These are phyloP conservation scores for Smittium culicis DNA, from an alignment of 371 early-diverging fungal species.

Conservation along the genomic window DNA sequence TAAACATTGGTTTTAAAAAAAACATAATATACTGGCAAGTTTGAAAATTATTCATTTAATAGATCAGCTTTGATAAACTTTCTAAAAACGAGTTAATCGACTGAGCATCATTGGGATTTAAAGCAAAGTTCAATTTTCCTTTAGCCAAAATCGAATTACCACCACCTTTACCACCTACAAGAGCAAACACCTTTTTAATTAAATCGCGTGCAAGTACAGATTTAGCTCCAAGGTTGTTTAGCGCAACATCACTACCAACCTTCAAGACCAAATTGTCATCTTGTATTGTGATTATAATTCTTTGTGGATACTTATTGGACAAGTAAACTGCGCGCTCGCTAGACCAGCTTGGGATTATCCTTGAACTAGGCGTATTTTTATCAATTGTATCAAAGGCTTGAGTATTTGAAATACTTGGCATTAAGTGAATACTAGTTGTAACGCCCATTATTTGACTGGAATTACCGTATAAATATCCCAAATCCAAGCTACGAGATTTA, in stretches of 20 bases:
- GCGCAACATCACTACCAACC: not conserved
- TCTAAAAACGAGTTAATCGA: not conserved
- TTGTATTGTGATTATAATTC: conserved; percentile 2
- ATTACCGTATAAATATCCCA: not conserved
- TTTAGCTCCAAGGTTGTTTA: not conserved
- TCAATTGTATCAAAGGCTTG: not conserved
- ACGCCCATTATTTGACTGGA: not conserved
- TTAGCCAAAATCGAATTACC: not conserved
- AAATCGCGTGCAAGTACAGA: not conserved
- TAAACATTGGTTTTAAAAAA: too few species aligned
- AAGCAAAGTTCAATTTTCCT: not conserved
- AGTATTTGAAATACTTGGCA: not conserved
- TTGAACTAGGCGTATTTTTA: not conserved
- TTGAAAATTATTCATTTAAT: too few species aligned
- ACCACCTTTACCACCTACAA: conserved; percentile 3
- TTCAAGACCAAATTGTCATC: not conserved
- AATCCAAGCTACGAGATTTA: not conserved
- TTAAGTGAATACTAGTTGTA: not conserved
- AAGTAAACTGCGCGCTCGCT: not conserved
- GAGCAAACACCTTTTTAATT: not conserved
- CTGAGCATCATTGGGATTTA: not conserved
- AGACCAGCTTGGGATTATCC: not conserved
- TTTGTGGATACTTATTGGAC: not conserved
- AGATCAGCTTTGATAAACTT: not conserved
- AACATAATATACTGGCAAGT: too few species aligned